Base-by-base conservation (phyloP, 2,329 filamentous ascomycete species). In the Basipetospora chlamydospora region DNA sequence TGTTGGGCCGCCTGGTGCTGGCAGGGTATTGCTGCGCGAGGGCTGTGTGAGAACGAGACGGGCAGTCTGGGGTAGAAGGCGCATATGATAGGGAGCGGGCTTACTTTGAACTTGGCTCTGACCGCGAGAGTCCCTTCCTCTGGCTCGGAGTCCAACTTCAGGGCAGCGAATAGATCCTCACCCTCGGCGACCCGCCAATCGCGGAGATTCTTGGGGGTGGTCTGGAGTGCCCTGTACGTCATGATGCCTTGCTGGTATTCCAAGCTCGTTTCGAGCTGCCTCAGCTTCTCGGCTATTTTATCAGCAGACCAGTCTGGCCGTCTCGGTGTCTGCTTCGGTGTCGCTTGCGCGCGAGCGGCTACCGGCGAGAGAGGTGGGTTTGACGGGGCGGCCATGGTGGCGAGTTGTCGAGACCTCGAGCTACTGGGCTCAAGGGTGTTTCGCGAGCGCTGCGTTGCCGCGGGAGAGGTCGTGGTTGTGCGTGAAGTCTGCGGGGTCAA, bases 71-170 rank as follows among this genome's bases (percentile, higher is more conserved):
- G 29, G n/a, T 34, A 7, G 12, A 16, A 34, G 21, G n/a, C 20
- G 17, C 5, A 6, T 16, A 18, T 18, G 5, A 12, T 34, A 15
- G 8, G 16, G 13, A 12, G 17, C n/a, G 8, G 16, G 28, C 54
- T 42, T 43, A 67, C 64, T 60, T 72, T 73, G 38, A 63, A 59
- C 43, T 63, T 68, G 28, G 70, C 56, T 43, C 57, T 61, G 52
- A 72, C 63, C 3, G 57, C 59, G 15, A 57, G 55, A 5, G 49
- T 51, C 33, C 51, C 53, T 13, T 52, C 45, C n/a, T 58, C 54
- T 3, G 56, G 49, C 0, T 52, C 49, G 1, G 59, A 51, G 3
- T 53, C 47, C 15, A 49, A 50, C 12, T 52, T 56, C 41, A 72
- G 50, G 29, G 54, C 52, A 3, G 61, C 60, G 44, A 74, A 71